Conservation (phyloP, 805 yeast species). For the Pichia cabralensis region DNA sequence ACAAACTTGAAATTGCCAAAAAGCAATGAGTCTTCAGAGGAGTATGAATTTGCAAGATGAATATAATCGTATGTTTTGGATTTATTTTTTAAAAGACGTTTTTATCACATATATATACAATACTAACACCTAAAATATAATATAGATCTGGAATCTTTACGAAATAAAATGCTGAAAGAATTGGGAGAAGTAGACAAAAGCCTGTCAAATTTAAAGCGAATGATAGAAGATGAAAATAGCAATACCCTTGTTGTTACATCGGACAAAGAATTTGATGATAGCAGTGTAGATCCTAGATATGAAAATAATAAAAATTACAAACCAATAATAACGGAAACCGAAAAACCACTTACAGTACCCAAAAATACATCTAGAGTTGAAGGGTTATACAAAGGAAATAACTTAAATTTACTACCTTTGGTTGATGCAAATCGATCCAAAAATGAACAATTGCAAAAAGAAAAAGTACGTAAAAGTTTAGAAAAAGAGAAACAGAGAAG, state of each 20-base stretch:
- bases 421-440: no score
- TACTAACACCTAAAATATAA: slow-evolving; percentile 3
- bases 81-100: neutral
- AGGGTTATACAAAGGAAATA: slow-evolving; percentile 5
- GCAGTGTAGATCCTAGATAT: slow-evolving; percentile 4
- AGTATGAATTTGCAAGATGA: neutral
- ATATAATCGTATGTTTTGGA: neutral
- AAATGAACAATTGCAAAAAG: slow-evolving; percentile 2
- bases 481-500: neutral
- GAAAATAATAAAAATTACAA: neutral
- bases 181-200: slow-evolving; percentile 1
- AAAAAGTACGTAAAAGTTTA: neutral
- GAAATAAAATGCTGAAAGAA: neutral
- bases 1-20: neutral
- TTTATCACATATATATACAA: no score
- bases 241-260: slow-evolving; percentile 3
- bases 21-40: no score
- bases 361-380: neutral
- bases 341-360: neutral
- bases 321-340: neutral
- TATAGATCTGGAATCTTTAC: neutral
- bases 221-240: neutral
- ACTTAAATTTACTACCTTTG: no score
- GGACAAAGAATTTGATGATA: slow-evolving; percentile 7
- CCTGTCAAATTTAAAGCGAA: neutral